A percentile compares a stretch with the other conserved stretches of the same genome.
phyloP scores from a whole-genome alignment of 768 basidiomycete species.

The Dendrothele bispora region DNA sequence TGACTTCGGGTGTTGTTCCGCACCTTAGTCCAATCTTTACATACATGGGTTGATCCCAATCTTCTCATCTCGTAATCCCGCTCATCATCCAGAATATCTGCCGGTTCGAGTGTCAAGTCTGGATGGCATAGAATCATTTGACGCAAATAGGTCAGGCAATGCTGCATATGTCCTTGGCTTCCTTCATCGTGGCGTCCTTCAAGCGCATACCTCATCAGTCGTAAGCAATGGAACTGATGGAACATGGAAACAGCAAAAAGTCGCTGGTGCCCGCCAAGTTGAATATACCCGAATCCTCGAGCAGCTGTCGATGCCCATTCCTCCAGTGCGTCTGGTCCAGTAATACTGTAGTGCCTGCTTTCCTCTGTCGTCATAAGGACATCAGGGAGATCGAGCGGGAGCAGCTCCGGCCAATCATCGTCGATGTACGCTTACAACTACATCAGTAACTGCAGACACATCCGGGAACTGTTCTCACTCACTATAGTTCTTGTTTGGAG shows the following conservation, averaged over 20 bases:
- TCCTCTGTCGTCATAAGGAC: conserved; percentile 8
- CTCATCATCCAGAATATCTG: conserved; percentile 13
- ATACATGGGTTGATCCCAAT: conserved; percentile 20
- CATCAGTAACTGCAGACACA: too few relatives aligned
- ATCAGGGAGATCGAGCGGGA: too few relatives aligned
- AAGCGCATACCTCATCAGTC: conserved; percentile 16
- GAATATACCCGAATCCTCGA: conserved; percentile 30
- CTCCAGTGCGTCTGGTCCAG: conserved; percentile 1
- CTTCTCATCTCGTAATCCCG: conserved; percentile 15
- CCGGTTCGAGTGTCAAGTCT: conserved; percentile 18
- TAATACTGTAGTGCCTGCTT: background rate
- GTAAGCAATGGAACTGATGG: conserved; percentile 34
- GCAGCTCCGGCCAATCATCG: too few relatives aligned
- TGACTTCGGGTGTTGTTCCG: too few relatives aligned
- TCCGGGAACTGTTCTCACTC: too few relatives aligned
- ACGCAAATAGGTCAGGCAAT: conserved; percentile 21
- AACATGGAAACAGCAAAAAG: conserved; percentile 30
- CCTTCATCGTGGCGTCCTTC: conserved; percentile 10
- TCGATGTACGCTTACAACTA: too few relatives aligned
- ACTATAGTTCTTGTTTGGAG: too few relatives aligned
- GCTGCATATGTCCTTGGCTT: conserved; percentile 14
- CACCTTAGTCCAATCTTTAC: conserved; percentile 23
- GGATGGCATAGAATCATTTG: conserved; percentile 21
- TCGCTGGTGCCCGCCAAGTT: conserved; percentile 27
- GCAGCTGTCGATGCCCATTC: conserved; percentile 6